phyloP scores from a whole-genome alignment of 495 filamentous ascomycete genomes.

The Cairneyella variabilis region DNA sequence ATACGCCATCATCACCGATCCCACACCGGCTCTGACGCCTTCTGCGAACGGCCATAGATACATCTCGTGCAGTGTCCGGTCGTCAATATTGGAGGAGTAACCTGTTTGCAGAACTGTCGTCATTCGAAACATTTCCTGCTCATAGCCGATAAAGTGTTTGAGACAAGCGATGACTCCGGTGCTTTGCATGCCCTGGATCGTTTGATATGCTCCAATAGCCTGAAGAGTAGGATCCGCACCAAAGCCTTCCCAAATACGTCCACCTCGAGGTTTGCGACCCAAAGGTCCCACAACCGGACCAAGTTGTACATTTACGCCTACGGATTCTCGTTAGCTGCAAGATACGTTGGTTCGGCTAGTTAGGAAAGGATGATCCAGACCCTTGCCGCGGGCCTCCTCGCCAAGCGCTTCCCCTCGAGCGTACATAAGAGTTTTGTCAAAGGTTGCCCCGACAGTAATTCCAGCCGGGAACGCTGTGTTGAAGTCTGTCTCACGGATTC shows the following conservation, averaged over 20 bases:
- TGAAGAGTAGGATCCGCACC: slow-evolving; percentile 71
- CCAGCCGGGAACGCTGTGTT: slow-evolving; percentile 76
- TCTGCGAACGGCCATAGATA: too few species aligned
- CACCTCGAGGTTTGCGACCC: slow-evolving; percentile 81
- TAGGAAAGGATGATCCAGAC: too few species aligned
- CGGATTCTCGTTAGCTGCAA: too few species aligned
- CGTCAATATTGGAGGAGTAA: too few species aligned
- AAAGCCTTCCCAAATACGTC: slow-evolving; percentile 88
- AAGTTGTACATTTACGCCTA: slow-evolving; percentile 77
- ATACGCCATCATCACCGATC: too few species aligned
- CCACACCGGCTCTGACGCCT: too few species aligned
- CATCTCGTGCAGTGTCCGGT: too few species aligned
- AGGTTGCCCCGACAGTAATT: slow-evolving; percentile 75
- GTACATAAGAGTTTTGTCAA: slow-evolving; percentile 52
- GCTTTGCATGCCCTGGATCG: slow-evolving; percentile 67
- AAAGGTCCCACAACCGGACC: slow-evolving; percentile 74
- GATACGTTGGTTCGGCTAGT: too few species aligned
- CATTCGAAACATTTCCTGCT: slow-evolving; percentile 75
- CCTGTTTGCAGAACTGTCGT: too few species aligned
- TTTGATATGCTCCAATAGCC: slow-evolving; percentile 61
- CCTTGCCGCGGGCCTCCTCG: slow-evolving; percentile 67
- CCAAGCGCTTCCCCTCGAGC: slow-evolving; percentile 74
- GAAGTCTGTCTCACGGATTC: slow-evolving; percentile 61
- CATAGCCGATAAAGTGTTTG: slow-evolving; percentile 78
- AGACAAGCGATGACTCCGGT: slow-evolving; percentile 77